Evolutionary conservation across 1,139 yeast genomes (phyloP).

Genomic region (Suhomyces kunorum): DNA sequence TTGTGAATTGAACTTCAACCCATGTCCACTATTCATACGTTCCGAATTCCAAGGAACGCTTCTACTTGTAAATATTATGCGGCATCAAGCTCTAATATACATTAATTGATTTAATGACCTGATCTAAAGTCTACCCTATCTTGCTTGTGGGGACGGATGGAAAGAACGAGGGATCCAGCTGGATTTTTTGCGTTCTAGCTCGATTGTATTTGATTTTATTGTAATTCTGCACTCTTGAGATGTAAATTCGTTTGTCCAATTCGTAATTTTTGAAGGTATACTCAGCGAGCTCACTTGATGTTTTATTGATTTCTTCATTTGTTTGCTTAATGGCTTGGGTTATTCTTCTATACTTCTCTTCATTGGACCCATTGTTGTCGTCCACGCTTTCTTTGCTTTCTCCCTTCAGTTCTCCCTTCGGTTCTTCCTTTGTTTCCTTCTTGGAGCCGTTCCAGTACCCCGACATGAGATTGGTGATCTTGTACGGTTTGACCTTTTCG

Average conservation of each 20-base stretch:
- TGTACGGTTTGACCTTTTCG: conserved; percentile 35
- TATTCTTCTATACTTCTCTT: conserved; percentile 9
- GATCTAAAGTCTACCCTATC: conserved; percentile 6
- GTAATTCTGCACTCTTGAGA: conserved; percentile 48
- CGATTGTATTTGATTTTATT: conserved; percentile 40
- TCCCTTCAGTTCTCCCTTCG: conserved; percentile 19
- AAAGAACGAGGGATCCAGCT: conserved; percentile 45
- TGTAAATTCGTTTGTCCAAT: conserved; percentile 55
- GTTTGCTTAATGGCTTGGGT: conserved; percentile 22
- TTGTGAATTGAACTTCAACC: conserved; percentile 45
- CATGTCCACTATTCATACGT: not conserved
- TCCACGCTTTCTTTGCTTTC: conserved; percentile 15
- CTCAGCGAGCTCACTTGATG: conserved; percentile 17
- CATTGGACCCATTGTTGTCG: conserved; percentile 20
- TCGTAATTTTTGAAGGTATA: conserved; percentile 48
- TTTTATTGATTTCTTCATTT: conserved; percentile 19
- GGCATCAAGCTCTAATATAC: not conserved
- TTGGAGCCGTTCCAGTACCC: conserved; percentile 15
- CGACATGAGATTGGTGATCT: conserved; percentile 16
- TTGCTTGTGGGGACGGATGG: conserved; percentile 54
- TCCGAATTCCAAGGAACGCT: too few relatives aligned
- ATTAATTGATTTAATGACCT: not conserved
- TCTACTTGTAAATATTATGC: not conserved
- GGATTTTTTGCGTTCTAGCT: conserved; percentile 42
- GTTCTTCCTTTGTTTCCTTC: conserved; percentile 19